phyloP scores from a whole-genome alignment of 208 protist genomes.

The Spongospora subterranea region DNA sequence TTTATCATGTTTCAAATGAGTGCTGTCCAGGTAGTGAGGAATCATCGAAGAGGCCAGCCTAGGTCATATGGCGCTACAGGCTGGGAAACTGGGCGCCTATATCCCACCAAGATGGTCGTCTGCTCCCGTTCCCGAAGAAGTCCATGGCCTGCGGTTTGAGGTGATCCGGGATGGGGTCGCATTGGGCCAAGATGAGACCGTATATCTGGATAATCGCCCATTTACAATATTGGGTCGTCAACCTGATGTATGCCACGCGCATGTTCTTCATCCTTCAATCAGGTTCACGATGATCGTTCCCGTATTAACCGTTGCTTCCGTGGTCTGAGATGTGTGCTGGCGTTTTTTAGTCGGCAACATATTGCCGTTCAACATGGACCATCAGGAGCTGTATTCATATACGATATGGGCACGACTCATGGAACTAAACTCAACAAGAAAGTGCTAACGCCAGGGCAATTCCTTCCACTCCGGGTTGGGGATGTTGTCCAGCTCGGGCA shows the following conservation, averaged over 20 bases:
- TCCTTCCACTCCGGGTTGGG: constrained; percentile 27
- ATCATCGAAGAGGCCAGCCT: not conserved
- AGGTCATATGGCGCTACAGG: too few relatives aligned
- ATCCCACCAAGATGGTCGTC: constrained; percentile 2
- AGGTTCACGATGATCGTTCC: not conserved
- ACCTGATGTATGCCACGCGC: not conserved
- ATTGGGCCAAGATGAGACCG: not conserved
- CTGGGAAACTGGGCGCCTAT: not conserved
- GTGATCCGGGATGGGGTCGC: constrained; percentile 16
- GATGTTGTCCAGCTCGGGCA: constrained; percentile 33
- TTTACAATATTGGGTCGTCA: constrained; percentile 33
- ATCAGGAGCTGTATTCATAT: constrained; percentile 2
- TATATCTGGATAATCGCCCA: not conserved
- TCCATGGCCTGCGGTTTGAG: not conserved
- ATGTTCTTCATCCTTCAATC: constrained; percentile 18
- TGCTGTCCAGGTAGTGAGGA: not conserved
- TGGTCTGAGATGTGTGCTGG: too few relatives aligned
- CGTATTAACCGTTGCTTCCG: not conserved
- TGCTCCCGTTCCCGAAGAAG: not conserved
- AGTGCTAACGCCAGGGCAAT: not conserved
- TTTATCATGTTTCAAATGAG: not conserved
- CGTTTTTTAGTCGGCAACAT: constrained; percentile 43
- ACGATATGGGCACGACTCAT: constrained; percentile 36
- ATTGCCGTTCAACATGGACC: constrained; percentile 49
- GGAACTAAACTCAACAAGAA: constrained; percentile 17